phyloP scores from a whole-genome alignment of 1,284 basidiomycete genomes.

The Rhodotorula sp. region DNA sequence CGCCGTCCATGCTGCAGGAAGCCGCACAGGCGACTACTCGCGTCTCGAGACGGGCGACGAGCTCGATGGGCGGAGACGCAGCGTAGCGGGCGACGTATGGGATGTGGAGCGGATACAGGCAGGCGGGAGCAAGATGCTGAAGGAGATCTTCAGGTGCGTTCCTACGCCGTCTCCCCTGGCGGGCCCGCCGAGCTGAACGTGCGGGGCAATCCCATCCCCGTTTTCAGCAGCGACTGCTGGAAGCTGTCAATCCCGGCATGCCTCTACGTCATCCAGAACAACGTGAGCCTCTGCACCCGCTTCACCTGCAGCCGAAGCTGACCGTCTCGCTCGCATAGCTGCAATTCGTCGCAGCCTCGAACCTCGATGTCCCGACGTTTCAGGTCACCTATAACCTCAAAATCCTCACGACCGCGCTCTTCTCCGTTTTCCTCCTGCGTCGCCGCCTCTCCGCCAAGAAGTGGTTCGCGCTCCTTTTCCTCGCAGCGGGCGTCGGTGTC shows the following conservation, averaged over 20 bases:
- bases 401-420: constrained; percentile 93
- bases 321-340: constrained; percentile 52
- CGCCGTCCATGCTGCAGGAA: constrained; percentile 15
- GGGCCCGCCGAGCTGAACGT: background rate
- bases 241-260: constrained; percentile 95
- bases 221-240: constrained; percentile 85
- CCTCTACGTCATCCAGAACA: constrained; percentile 95
- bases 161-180: background rate
- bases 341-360: constrained; percentile 90
- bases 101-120: background rate
- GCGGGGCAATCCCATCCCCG: constrained; percentile 19
- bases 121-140: constrained; percentile 15
- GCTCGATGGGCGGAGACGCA: background rate
- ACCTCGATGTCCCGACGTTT: constrained; percentile 91
- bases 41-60: constrained; percentile 14
- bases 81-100: background rate
- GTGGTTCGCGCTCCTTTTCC: constrained; percentile 79
- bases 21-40: constrained; percentile 12
- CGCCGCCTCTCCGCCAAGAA: constrained; percentile 72
- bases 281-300: constrained; percentile 49
- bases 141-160: constrained; percentile 41
- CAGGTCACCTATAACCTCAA: constrained; percentile 74
- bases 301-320: background rate
- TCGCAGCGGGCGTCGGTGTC: constrained; percentile 87
- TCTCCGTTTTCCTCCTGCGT: constrained; percentile 85